Evolutionary conservation across 1,284 basidiomycete species (phyloP), one percentile per base, ranked within the genome.

Genomic region (Sanghuangporus weigelae): DNA sequence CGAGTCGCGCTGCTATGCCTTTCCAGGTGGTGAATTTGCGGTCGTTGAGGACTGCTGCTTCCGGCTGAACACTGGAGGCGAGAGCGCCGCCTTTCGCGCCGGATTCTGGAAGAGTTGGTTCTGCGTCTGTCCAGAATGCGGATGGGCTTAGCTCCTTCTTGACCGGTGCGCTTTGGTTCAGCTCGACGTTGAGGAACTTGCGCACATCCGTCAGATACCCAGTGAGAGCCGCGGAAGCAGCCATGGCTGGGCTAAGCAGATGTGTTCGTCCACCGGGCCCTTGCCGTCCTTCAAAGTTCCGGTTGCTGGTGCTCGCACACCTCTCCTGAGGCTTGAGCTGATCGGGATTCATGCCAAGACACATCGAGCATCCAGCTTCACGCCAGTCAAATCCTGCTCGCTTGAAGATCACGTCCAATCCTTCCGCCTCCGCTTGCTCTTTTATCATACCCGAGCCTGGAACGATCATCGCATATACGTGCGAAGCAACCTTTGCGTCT

Each of bases 291-390:
- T 98, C 95, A 72, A 98, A 98, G 79, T 98, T 98, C 67, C 96
- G 89, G 78, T 98, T 98, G 73, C 94, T 96, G 48, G 96, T 98
- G 71, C 92, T 95, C 6, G 96, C 95, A 72, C 95, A 98, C 59
- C 96, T 90, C 76, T 98, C 92, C 55, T 91, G 89, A 2, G 94
- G 93, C 42, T 84, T 81, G 59, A 98, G 82, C 75, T 96, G 94
- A 77, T 98, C 95, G 10, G 95, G 93, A 77, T 98, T 98, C 96
- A 98, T 98, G 50, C 95, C 96, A 67, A 98, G 76, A 77, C 95
- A 98, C 96, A 98, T 98, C 38, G 96, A 98, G 75, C 95, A 98
- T 38, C 95, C 95, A 36, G 96, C 96, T 77, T 98, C 96, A 64
- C 95, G 85, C 95, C 95, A 98, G 74, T 98, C 96, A 71, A 97